Evolutionary conservation across 2,329 filamentous ascomycete genomes (phyloP).

Genomic region (Fusarium oligoseptatum): DNA sequence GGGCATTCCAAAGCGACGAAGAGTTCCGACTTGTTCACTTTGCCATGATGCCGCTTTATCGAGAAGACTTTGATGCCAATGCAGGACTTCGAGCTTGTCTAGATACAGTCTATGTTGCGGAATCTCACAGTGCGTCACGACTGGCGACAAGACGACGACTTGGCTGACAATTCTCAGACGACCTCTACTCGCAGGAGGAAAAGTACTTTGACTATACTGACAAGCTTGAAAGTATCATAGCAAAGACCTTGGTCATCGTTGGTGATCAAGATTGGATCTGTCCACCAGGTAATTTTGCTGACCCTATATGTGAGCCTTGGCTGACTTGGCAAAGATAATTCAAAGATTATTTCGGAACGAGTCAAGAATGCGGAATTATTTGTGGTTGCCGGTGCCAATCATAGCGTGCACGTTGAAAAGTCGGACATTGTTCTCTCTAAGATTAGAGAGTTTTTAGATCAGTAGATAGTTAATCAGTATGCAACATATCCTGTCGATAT

Average conservation of each 20-base stretch:
- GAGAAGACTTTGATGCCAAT: constrained; percentile 31
- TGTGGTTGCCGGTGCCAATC: constrained; percentile 31
- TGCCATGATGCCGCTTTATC: constrained; percentile 36
- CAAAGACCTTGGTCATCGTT: constrained; percentile 31
- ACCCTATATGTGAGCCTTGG: no score
- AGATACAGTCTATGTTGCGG: constrained; percentile 33
- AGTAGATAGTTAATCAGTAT: not conserved
- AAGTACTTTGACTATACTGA: constrained; percentile 37
- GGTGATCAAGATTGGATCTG: constrained; percentile 40
- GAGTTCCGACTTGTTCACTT: constrained; percentile 36
- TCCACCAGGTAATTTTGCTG: constrained; percentile 16
- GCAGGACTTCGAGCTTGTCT: constrained; percentile 13
- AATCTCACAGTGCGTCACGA: constrained; percentile 33
- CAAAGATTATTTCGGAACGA: constrained; percentile 17
- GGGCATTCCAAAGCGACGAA: constrained; percentile 22
- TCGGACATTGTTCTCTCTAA: constrained; percentile 19
- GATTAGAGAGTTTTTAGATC: constrained; percentile 14
- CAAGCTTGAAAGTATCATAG: constrained; percentile 8
- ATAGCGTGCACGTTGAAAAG: constrained; percentile 32
- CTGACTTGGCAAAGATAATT: constrained; percentile 22
- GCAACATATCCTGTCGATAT: not conserved
- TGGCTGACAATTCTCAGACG: constrained; percentile 1
- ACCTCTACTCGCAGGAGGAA: constrained; percentile 30
- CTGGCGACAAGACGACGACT: not conserved
- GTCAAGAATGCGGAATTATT: constrained; percentile 23